These are phyloP conservation scores for Intubia oerlemansii DNA, from an alignment of 2,329 filamentous ascomycete genomes.

Conservation along the genomic window DNA sequence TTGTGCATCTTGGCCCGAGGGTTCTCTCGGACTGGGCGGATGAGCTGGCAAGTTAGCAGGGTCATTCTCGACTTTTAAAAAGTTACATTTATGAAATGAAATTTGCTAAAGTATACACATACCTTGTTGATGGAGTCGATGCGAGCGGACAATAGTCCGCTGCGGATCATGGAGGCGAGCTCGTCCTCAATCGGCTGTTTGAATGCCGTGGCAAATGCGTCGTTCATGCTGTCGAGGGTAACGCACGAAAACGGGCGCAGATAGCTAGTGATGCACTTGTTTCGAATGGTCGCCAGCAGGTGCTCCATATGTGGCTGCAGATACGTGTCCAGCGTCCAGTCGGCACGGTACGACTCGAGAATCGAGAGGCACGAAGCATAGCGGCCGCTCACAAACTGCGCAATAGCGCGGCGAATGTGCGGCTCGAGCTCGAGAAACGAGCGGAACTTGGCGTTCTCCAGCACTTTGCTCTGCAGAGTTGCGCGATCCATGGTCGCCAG, in stretches of 20 bases:
- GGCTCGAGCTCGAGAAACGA: slow-evolving; percentile 81
- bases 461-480: slow-evolving; percentile 51
- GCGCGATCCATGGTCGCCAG: slow-evolving; percentile 72
- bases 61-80: neutral
- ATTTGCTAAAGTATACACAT: slow-evolving; percentile 8
- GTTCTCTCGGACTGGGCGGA: slow-evolving; percentile 50
- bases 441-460: slow-evolving; percentile 66
- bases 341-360: slow-evolving; percentile 57
- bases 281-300: slow-evolving; percentile 57
- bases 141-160: slow-evolving; percentile 49
- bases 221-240: slow-evolving; percentile 56
- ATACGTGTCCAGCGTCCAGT: slow-evolving; percentile 82
- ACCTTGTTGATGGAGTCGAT: slow-evolving; percentile 69
- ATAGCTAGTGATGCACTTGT: slow-evolving; percentile 86
- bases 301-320: slow-evolving; percentile 50
- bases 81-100: too few species aligned
- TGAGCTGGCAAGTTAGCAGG: slow-evolving; percentile 23
- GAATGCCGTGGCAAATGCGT: slow-evolving; percentile 43
- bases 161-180: slow-evolving; percentile 56
- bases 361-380: slow-evolving; percentile 72
- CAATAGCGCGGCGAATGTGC: slow-evolving; percentile 79
- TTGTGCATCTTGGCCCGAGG: slow-evolving; percentile 48
- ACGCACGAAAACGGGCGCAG: slow-evolving; percentile 79
- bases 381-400: slow-evolving; percentile 73
- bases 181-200: slow-evolving; percentile 44